These are phyloP conservation scores for Paulownia fortunei DNA, from an alignment of 257 asterid species.

Conservation along the genomic window DNA sequence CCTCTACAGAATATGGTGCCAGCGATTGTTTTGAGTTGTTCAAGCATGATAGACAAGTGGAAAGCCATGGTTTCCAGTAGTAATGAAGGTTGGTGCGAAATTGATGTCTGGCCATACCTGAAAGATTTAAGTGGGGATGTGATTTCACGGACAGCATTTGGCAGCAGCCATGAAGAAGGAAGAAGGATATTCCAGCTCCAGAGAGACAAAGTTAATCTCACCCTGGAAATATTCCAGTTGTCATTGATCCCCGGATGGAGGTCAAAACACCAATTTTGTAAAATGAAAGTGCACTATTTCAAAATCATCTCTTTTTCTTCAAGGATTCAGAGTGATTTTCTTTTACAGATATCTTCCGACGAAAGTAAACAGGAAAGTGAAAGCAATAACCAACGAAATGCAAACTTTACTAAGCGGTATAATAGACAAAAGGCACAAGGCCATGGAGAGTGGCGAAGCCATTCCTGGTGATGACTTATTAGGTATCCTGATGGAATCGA, in stretches of 20 bases:
- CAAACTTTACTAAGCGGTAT: neutral
- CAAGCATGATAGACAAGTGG: constrained; percentile 17
- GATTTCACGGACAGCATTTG: constrained; percentile 40
- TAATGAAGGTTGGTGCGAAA: neutral
- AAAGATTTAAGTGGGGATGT: constrained; percentile 31
- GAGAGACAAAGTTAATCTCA: constrained; percentile 16
- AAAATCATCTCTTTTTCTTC: too few species aligned
- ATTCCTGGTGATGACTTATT: constrained; percentile 31
- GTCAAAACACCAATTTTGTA: neutral
- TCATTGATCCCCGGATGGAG: constrained; percentile 46
- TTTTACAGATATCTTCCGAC: constrained; percentile 34
- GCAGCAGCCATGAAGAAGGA: constrained; percentile 38
- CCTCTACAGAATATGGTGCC: constrained; percentile 25
- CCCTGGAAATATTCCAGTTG: neutral
- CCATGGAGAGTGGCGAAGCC: constrained; percentile 13
- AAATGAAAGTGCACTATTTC: too few species aligned
- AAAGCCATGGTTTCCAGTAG: neutral
- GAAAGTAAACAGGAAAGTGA: constrained; percentile 17
- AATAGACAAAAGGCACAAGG: constrained; percentile 29
- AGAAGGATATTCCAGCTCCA: constrained; percentile 37
- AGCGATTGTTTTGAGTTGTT: constrained; percentile 25
- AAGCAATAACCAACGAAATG: neutral
- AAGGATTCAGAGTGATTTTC: too few species aligned
- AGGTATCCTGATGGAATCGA: constrained; percentile 34
- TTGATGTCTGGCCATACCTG: constrained; percentile 39